phyloP scores from a whole-genome alignment of 352 stramenopile species.

The Phytophthora meadii region DNA sequence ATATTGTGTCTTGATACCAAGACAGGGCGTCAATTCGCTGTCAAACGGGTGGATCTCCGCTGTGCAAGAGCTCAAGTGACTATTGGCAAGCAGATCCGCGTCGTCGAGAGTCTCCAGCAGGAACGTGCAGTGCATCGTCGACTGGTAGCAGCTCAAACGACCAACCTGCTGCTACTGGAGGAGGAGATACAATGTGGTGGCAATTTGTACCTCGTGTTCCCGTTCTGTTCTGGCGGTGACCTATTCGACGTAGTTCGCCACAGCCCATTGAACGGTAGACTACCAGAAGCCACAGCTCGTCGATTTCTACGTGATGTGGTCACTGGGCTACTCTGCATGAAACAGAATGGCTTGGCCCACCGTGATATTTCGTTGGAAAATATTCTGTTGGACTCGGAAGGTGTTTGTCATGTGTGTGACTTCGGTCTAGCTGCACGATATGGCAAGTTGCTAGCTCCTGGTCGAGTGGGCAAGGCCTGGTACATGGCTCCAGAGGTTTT shows the following conservation, averaged over 20 bases:
- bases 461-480: slow-evolving; percentile 63
- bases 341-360: slow-evolving; percentile 58
- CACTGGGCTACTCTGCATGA: slow-evolving; percentile 41
- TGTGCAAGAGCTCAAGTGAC: slow-evolving; percentile 47
- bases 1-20: slow-evolving; percentile 53
- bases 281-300: slow-evolving; percentile 43
- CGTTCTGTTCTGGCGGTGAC: slow-evolving; percentile 61
- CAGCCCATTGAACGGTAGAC: slow-evolving; percentile 36
- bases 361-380: slow-evolving; percentile 76
- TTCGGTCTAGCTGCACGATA: slow-evolving; percentile 52
- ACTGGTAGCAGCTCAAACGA: slow-evolving; percentile 39
- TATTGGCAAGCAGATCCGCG: slow-evolving; percentile 37
- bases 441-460: slow-evolving; percentile 30
- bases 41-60: slow-evolving; percentile 58
- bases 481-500: slow-evolving; percentile 79
- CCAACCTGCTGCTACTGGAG: slow-evolving; percentile 56
- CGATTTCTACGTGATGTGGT: slow-evolving; percentile 50
- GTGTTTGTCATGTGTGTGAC: slow-evolving; percentile 58
- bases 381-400: slow-evolving; percentile 49
- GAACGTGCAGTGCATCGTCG: slow-evolving; percentile 55
- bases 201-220: slow-evolving; percentile 59
- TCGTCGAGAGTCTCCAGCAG: slow-evolving; percentile 58
- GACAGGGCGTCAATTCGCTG: slow-evolving; percentile 48
- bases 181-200: slow-evolving; percentile 51
- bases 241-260: slow-evolving; percentile 60